phyloP scores from a whole-genome alignment of 169 alveolate species.

The Plasmodium reichenowi region DNA sequence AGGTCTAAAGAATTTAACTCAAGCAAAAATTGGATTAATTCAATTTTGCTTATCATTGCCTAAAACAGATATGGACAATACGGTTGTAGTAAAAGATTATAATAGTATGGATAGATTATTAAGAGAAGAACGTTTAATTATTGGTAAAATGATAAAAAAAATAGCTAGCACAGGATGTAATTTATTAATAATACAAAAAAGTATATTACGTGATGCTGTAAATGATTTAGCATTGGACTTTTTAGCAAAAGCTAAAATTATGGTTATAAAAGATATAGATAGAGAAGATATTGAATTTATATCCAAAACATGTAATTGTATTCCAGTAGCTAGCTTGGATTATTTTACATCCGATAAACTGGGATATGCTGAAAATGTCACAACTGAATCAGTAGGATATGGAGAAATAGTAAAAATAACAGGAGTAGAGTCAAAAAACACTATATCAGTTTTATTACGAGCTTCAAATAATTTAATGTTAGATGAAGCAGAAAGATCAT shows the following conservation, averaged over 20 bases:
- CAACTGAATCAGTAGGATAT: slow-evolving; percentile 90
- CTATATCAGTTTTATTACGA: slow-evolving; percentile 96
- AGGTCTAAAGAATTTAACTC: slow-evolving; percentile 94
- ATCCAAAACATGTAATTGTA: slow-evolving; percentile 92
- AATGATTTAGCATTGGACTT: slow-evolving; percentile 97
- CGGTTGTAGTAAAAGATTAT: slow-evolving; percentile 95
- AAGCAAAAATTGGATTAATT: slow-evolving; percentile 97
- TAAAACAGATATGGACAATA: slow-evolving; percentile 99
- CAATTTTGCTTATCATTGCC: slow-evolving; percentile 99
- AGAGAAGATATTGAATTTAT: slow-evolving; percentile 98
- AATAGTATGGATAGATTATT: slow-evolving; percentile 94
- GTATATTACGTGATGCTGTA: slow-evolving; percentile 98
- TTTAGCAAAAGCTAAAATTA: slow-evolving; percentile 97
- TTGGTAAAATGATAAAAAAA: slow-evolving; percentile 97
- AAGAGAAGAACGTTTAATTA: slow-evolving; percentile 97
- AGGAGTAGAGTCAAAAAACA: slow-evolving; percentile 95
- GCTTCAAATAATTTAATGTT: slow-evolving; percentile 95
- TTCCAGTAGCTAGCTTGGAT: slow-evolving; percentile 98
- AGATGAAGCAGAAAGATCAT: slow-evolving; percentile 99
- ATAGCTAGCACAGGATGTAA: slow-evolving; percentile 98
- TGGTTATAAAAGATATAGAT: slow-evolving; percentile 98
- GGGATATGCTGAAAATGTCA: slow-evolving; percentile 96
- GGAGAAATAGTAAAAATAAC: slow-evolving; percentile 95
- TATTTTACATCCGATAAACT: slow-evolving; percentile 97
- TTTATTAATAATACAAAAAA: slow-evolving; percentile 97